A percentile compares a stretch with the other conserved stretches of the same genome.
Evolutionary conservation across 2,329 filamentous ascomycete species (phyloP).

Genomic region (Biscogniauxia marginata): DNA sequence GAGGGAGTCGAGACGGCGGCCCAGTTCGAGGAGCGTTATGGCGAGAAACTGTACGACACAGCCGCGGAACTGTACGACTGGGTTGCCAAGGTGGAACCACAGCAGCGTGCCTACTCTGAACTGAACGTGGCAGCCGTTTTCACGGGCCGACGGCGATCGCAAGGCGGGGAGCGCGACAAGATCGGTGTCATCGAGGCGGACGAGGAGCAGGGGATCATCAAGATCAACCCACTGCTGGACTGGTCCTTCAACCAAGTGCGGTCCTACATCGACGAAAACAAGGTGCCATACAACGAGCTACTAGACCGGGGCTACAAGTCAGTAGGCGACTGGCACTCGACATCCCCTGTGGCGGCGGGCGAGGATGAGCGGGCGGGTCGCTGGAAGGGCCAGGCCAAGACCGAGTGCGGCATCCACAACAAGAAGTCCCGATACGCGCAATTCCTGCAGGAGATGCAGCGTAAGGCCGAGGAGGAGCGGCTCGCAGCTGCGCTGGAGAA

Average conservation of each 20-base stretch:
- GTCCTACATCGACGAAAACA: constrained; percentile 78
- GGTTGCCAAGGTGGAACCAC: constrained; percentile 95
- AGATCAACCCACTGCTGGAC: constrained; percentile 95
- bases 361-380: constrained; percentile 95
- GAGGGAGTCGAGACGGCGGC: constrained; percentile 67
- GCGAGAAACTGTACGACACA: constrained; percentile 78
- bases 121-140: constrained; percentile 86
- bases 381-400: constrained; percentile 96
- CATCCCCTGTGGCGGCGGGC: constrained; percentile 80
- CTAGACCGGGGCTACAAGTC: constrained; percentile 97
- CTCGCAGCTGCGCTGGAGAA: constrained; percentile 22
- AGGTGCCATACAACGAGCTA: constrained; percentile 91
- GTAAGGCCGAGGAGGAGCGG: constrained; percentile 57
- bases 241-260: constrained; percentile 92
- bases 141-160: constrained; percentile 86
- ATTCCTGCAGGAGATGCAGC: constrained; percentile 73
- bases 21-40: constrained; percentile 81
- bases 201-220: constrained; percentile 82
- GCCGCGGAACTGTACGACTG: constrained; percentile 93
- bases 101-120: constrained; percentile 84
- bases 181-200: constrained; percentile 92
- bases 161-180: constrained; percentile 87
- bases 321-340: constrained; percentile 97
- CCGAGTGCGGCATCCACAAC: constrained; percentile 98
- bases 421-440: constrained; percentile 90